Evolutionary conservation across 805 yeast species (phyloP).

Genomic region (Kurtzmaniella cleridarum): DNA sequence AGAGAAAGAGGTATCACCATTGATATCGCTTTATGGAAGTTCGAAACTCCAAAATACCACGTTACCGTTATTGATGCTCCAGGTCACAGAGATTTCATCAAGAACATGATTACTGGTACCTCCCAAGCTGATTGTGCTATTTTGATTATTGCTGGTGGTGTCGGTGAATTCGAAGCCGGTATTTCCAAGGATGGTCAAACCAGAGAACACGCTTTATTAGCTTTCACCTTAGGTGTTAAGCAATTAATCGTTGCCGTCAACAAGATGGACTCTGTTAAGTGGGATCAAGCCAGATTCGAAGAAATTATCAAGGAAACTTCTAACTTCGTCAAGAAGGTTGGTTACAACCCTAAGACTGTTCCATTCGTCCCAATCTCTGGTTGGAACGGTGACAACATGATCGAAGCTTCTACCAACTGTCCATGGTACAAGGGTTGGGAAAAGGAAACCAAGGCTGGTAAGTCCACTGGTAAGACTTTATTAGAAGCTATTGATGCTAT

Average conservation of each 20-base stretch:
- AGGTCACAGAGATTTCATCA: slow-evolving; percentile 95
- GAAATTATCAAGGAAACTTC: slow-evolving; percentile 73
- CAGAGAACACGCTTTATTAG: slow-evolving; percentile 90
- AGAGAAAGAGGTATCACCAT: slow-evolving; percentile 97
- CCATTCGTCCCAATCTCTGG: slow-evolving; percentile 90
- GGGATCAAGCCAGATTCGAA: slow-evolving; percentile 77
- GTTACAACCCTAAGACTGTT: slow-evolving; percentile 77
- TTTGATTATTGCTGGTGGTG: slow-evolving; percentile 86
- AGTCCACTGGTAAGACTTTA: slow-evolving; percentile 71
- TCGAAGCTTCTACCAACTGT: slow-evolving; percentile 75
- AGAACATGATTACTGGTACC: slow-evolving; percentile 94
- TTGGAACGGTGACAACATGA: slow-evolving; percentile 92
- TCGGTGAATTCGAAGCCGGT: slow-evolving; percentile 95
- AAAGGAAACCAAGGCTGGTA: slow-evolving; percentile 70
- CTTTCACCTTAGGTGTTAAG: slow-evolving; percentile 83
- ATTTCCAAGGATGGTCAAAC: slow-evolving; percentile 93
- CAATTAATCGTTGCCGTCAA: slow-evolving; percentile 86
- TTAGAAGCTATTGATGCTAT: slow-evolving; percentile 81
- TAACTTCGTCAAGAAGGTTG: slow-evolving; percentile 80
- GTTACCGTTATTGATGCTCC: slow-evolving; percentile 94
- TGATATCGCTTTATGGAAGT: slow-evolving; percentile 88
- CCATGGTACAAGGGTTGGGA: slow-evolving; percentile 88
- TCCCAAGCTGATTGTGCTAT: slow-evolving; percentile 92
- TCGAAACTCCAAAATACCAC: slow-evolving; percentile 85
- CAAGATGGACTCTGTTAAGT: slow-evolving; percentile 93